Percentiles rank a stretch among this genome's conserved stretches.
phyloP scores from a whole-genome alignment of 805 yeast genomes.

The Debaryomyces hansenii region DNA sequence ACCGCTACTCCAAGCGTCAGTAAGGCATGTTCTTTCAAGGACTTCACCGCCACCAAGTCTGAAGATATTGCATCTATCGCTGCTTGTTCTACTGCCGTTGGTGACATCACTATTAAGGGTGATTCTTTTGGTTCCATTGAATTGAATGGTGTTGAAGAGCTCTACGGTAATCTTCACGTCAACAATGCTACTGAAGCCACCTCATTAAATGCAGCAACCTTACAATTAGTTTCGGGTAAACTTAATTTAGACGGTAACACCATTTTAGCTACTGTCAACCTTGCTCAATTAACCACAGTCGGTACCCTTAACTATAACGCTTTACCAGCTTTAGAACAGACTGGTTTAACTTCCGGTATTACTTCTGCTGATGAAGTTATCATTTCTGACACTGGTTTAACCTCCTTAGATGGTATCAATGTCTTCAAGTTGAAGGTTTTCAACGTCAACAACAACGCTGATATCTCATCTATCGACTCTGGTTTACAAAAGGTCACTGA shows the following conservation, averaged over 20 bases:
- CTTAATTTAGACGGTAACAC: conserved; percentile 65
- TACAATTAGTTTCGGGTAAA: conserved; percentile 72
- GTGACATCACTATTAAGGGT: conserved; percentile 74
- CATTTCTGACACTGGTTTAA: conserved; percentile 73
- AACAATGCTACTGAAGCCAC: conserved; percentile 63
- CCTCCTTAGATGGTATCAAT: conserved; percentile 64
- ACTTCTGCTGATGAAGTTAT: conserved; percentile 68
- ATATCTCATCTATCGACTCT: conserved; percentile 70
- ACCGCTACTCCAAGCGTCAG: conserved; percentile 56
- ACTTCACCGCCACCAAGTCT: conserved; percentile 75
- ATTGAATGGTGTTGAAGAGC: conserved; percentile 70
- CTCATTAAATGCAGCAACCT: conserved; percentile 73
- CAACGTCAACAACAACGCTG: conserved; percentile 88
- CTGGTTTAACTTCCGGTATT: conserved; percentile 70
- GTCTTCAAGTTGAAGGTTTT: conserved; percentile 49
- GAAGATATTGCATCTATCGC: conserved; percentile 72
- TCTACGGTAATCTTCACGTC: conserved; percentile 74
- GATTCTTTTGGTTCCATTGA: conserved; percentile 56
- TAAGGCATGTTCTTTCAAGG: conserved; percentile 62
- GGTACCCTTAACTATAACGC: conserved; percentile 80
- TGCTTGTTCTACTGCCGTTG: conserved; percentile 76
- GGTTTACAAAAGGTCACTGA: conserved; percentile 72
- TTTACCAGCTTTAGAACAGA: conserved; percentile 74
- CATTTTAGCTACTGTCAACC: conserved; percentile 61
- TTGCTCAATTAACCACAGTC: conserved; percentile 78